Evolutionary conservation across 225 moss, liverwort and hornwort genomes (phyloP), one percentile per base, ranked within the genome.

Genomic region (Neckera pumila): DNA sequence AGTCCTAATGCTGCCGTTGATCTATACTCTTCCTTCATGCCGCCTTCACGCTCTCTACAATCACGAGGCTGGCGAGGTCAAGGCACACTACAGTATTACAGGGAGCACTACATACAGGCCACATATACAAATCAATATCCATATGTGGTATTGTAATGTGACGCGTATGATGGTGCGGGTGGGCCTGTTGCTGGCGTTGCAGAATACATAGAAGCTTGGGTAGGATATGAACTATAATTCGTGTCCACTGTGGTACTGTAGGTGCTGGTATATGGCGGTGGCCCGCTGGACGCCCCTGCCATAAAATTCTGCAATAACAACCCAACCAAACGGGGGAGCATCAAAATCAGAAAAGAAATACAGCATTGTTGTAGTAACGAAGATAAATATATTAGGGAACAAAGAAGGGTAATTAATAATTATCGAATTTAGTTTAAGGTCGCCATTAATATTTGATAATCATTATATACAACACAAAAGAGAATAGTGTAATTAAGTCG

Each of bases 261-360:
- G 34, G 97, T 90, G 84, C 94, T 84, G 69, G 89, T 91, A 63
- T 92, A 92, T 18, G 90, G 90, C 85, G 94, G 93, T 64, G 95
- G 95, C 62, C 96, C 97, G 78, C 96, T 95, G 20, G 96, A 92
- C 57, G 97, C 96, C 60, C 99, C 96, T 81, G 99, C 94, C 99
- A 99, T 99, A 63, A 99, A 99, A 80, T 99, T 99, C 99, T 99
- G 96, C 89, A 90, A 86, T 17, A 49, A 66, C 38, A 89, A 78
- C 85, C 76, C 74, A 62, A 81, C 53, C 51, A 73, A 69, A 69
- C 23, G 19, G 43, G 60, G 36, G 36, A 89, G 58, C 84, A 65
- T 53, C 78, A 57, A 77, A 82, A 60, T 69, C 78, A 89, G 82
- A 86, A 63, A 80, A 76, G 38, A 36, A 75, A 23, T 49, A 60